Percentiles rank a stretch among this genome's conserved stretches.
These are phyloP conservation scores for Leishmania gerbilli DNA, from an alignment of 208 protist genomes.

Conservation along the genomic window DNA sequence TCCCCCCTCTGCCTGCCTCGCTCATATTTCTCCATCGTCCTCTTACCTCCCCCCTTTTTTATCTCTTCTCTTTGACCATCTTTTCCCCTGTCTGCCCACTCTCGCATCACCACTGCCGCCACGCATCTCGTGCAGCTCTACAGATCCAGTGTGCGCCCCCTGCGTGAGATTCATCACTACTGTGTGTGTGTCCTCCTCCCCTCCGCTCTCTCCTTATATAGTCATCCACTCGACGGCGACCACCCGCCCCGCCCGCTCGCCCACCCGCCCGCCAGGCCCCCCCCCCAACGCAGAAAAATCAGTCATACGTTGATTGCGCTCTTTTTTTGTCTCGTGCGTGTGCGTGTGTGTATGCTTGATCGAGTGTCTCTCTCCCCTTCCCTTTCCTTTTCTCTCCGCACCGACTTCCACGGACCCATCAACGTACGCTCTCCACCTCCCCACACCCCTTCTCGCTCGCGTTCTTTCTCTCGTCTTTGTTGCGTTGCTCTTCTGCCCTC, in stretches of 20 bases:
- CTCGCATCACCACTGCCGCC: neutral
- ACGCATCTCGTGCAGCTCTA: neutral
- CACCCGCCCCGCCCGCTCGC: neutral
- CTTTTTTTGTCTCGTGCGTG: neutral
- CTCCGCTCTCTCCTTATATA: neutral
- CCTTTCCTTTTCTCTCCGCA: neutral
- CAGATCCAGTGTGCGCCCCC: neutral
- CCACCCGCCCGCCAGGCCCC: neutral
- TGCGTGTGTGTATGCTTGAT: neutral
- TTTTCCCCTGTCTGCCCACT: neutral
- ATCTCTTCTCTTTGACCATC: neutral
- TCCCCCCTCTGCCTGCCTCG: neutral
- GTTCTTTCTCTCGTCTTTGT: neutral
- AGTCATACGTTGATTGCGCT: neutral
- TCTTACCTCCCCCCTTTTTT: neutral
- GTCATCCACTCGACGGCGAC: neutral
- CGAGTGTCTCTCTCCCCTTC: neutral
- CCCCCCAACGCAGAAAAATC: neutral
- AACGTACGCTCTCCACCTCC: neutral
- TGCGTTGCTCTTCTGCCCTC: neutral
- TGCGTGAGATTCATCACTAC: neutral
- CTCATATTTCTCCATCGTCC: neutral
- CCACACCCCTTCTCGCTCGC: neutral
- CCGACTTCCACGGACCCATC: neutral
- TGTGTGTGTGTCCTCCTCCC: neutral